Conservation (phyloP, 75 land plant species). For the Larix kaempferi region DNA sequence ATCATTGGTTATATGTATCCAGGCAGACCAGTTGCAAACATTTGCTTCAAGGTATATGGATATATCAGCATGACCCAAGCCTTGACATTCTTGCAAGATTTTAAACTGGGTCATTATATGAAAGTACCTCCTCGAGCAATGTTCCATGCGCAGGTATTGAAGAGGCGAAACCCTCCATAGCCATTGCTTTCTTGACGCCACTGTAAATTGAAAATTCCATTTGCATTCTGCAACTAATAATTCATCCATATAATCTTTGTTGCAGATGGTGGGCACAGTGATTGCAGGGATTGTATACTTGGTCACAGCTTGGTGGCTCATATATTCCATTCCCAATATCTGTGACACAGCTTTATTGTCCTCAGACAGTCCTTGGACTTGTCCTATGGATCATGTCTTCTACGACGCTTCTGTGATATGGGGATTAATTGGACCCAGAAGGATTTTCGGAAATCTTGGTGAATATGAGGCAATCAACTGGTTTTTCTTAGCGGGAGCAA, state of each 20-base stretch:
- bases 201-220: neutral
- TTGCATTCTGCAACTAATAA: neutral
- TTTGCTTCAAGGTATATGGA: constrained; percentile 34
- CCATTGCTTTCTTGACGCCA: neutral
- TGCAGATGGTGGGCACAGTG: constrained; percentile 62
- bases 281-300: constrained; percentile 63
- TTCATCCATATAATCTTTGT: neutral
- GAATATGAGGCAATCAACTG: constrained; percentile 58
- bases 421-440: constrained; percentile 78
- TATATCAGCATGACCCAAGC: constrained; percentile 37
- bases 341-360: constrained; percentile 56
- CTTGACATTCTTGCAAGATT: constrained; percentile 30
- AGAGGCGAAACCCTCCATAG: neutral
- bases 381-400: constrained; percentile 76
- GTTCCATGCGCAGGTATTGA: constrained; percentile 25
- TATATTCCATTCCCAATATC: constrained; percentile 58
- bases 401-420: constrained; percentile 91
- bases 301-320: constrained; percentile 77
- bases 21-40: constrained; percentile 36
- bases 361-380: constrained; percentile 73
- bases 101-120: constrained; percentile 47
- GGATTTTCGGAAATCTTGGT: constrained; percentile 78
- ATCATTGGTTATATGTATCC: constrained; percentile 25
- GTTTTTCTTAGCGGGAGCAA: constrained; percentile 78
- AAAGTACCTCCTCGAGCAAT: constrained; percentile 45